Evolutionary conservation across 805 yeast genomes (phyloP).

Genomic region (Candida ovalis): DNA sequence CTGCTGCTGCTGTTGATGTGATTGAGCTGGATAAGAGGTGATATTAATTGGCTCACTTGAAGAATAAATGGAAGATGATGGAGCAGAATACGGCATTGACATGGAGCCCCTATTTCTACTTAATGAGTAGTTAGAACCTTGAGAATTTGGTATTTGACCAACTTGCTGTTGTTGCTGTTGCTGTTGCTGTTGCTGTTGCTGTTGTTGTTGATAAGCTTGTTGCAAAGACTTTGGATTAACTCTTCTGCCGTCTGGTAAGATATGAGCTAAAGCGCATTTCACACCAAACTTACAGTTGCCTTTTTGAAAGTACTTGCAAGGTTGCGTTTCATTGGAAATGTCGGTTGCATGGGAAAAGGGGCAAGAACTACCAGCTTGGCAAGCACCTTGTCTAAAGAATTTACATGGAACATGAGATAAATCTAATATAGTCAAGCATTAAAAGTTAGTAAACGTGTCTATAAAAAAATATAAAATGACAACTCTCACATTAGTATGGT

Average conservation of each 20-base stretch:
- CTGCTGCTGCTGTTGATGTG: conserved; percentile 5
- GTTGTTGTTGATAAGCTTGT: conserved; percentile 25
- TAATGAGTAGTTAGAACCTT: conserved; percentile 5
- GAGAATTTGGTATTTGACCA: not conserved
- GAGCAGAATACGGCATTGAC: conserved; percentile 6
- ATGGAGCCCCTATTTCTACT: conserved; percentile 6
- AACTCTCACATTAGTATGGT: not conserved
- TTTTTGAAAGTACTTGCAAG: conserved; percentile 91
- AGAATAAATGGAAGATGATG: conserved; percentile 3
- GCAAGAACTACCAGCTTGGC: conserved; percentile 92
- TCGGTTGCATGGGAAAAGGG: conserved; percentile 83
- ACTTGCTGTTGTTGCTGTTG: conserved; percentile 7
- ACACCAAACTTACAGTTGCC: conserved; percentile 97
- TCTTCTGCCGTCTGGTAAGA: conserved; percentile 83
- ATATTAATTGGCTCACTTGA: conserved; percentile 15
- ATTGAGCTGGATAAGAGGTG: conserved; percentile 1
- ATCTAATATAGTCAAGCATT: conserved; percentile 39
- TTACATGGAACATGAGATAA: conserved; percentile 96
- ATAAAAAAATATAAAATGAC: not conserved
- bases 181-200: conserved; percentile 11
- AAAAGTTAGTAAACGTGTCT: conserved; percentile 15
- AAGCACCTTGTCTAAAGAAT: conserved; percentile 85
- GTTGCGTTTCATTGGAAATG: conserved; percentile 48
- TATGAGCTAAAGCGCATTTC: conserved; percentile 92
- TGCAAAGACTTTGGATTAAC: conserved; percentile 50